phyloP scores from a whole-genome alignment of 1,284 basidiomycete species.

The Leccinum brunneo-olivaceum region DNA sequence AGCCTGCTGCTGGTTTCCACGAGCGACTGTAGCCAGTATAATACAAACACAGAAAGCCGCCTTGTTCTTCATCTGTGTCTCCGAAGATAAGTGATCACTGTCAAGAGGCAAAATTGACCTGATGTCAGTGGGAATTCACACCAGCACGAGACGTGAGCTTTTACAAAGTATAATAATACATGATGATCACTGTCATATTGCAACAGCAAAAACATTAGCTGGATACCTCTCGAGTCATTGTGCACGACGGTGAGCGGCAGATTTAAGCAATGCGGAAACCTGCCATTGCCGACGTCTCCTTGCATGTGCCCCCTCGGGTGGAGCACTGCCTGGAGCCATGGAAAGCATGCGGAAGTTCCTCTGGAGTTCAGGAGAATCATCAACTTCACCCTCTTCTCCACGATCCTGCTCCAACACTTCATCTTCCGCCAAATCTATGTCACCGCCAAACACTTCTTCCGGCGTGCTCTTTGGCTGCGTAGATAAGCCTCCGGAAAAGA shows the following conservation, averaged over 20 bases:
- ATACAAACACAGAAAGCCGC: slow-evolving; percentile 1
- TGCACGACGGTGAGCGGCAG: slow-evolving; percentile 20
- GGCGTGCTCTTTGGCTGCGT: slow-evolving; percentile 40
- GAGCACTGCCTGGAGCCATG: slow-evolving; percentile 13
- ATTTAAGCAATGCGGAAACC: slow-evolving; percentile 23
- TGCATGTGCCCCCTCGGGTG: slow-evolving; percentile 18
- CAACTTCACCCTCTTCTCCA: slow-evolving; percentile 67
- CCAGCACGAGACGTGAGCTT: background rate
- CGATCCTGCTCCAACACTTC: slow-evolving; percentile 72
- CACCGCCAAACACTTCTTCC: slow-evolving; percentile 57
- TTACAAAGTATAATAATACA: background rate
- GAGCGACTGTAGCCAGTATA: background rate
- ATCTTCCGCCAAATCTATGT: slow-evolving; percentile 67
- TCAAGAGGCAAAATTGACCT: background rate
- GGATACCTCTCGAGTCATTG: no score
- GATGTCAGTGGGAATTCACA: no score
- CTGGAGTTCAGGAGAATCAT: slow-evolving; percentile 54
- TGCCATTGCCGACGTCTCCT: slow-evolving; percentile 29
- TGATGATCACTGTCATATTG: no score
- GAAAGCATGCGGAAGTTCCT: slow-evolving; percentile 39
- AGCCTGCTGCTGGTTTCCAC: slow-evolving; percentile 14
- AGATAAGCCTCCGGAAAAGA: slow-evolving; percentile 36
- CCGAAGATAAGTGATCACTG: background rate
- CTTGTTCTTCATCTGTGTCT: slow-evolving; percentile 11
- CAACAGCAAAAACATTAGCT: no score